Percentiles rank a stretch among this genome's conserved stretches.
phyloP scores from a whole-genome alignment of 208 protist species.

The Leishmania tropica region DNA sequence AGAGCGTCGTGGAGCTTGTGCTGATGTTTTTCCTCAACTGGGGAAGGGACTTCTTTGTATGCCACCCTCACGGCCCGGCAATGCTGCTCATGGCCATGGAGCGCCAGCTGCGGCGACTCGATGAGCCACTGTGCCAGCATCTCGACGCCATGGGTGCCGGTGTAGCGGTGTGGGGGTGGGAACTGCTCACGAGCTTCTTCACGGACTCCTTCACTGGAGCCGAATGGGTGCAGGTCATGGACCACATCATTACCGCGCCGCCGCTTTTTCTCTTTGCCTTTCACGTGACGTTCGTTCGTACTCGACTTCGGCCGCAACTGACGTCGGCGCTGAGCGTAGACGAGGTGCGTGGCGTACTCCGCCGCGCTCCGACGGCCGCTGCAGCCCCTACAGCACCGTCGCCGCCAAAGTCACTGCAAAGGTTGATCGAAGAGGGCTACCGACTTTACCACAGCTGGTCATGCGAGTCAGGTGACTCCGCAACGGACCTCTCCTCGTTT shows the following conservation, averaged over 20 bases:
- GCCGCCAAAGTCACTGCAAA: not conserved
- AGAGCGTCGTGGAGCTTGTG: conserved; percentile 69
- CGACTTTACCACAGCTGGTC: conserved; percentile 30
- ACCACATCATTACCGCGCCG: conserved; percentile 72
- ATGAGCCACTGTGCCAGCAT: conserved; percentile 53
- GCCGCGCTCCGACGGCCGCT: conserved; percentile 14
- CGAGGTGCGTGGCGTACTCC: conserved; percentile 54
- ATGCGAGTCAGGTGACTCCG: not conserved
- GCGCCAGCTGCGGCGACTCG: conserved; percentile 45
- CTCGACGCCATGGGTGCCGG: conserved; percentile 53
- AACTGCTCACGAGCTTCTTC: conserved; percentile 58
- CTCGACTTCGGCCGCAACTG: conserved; percentile 40
- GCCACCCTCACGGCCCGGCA: conserved; percentile 73
- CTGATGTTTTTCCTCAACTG: conserved; percentile 82
- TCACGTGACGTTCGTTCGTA: conserved; percentile 43
- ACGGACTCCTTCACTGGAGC: conserved; percentile 67
- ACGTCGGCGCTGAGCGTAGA: conserved; percentile 34
- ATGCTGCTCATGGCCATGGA: conserved; percentile 55
- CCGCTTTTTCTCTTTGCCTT: conserved; percentile 88
- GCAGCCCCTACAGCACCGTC: not conserved
- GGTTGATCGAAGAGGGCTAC: conserved; percentile 62
- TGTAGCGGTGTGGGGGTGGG: conserved; percentile 77
- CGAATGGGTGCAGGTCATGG: conserved; percentile 92
- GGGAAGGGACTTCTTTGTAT: conserved; percentile 79
- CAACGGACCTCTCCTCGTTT: conserved; percentile 1